Conservation (phyloP, 345 rosid genomes). For the Eucalyptus cloeziana region DNA sequence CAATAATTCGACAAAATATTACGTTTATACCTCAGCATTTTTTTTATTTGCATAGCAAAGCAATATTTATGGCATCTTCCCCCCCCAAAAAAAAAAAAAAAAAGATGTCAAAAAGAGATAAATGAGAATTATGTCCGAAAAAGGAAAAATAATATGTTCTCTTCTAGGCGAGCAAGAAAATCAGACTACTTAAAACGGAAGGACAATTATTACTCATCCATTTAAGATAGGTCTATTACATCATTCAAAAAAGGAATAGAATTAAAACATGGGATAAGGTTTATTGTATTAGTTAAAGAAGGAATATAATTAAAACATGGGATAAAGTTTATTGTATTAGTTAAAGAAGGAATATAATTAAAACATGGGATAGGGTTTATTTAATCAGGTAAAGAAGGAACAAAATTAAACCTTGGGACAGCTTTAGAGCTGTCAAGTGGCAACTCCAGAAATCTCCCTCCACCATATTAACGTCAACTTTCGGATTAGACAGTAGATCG, state of each 20-base stretch:
- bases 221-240: not conserved
- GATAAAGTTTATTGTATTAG: not conserved
- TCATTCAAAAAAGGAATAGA: too few relatives aligned
- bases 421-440: not conserved
- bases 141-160: too few relatives aligned
- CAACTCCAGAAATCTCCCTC: not conserved
- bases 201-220: not conserved
- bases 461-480: not conserved
- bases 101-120: too few relatives aligned
- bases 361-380: not conserved
- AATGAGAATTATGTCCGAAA: too few relatives aligned
- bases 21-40: too few relatives aligned
- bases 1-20: not conserved
- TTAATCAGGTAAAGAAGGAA: not conserved
- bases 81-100: too few relatives aligned
- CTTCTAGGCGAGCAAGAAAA: not conserved
- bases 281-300: too few relatives aligned
- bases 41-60: too few relatives aligned
- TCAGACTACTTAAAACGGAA: not conserved
- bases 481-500: not conserved
- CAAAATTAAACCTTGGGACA: not conserved
- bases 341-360: not conserved
- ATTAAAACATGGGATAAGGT: too few relatives aligned
- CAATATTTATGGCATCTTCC: too few relatives aligned
- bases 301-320: not conserved